Evolutionary conservation across 495 filamentous ascomycete species (phyloP).

Genomic region (Penicillium canescens): DNA sequence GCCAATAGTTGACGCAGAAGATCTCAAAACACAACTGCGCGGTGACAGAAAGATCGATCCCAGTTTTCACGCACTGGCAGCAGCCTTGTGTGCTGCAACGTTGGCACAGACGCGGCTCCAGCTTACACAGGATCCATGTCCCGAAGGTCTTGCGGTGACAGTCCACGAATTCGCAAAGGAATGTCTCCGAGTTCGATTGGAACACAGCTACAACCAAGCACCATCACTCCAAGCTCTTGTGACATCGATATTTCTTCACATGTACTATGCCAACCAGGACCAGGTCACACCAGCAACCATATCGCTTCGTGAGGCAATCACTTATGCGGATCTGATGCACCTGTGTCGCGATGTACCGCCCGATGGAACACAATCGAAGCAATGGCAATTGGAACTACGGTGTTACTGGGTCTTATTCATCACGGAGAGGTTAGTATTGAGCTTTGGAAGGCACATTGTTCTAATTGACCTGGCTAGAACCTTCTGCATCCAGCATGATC

Average conservation of each 20-base stretch:
- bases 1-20: conserved; percentile 13
- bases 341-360: conserved; percentile 7
- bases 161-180: conserved; percentile 18
- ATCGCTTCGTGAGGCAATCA: conserved; percentile 16
- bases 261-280: conserved; percentile 21
- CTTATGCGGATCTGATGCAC: conserved; percentile 16
- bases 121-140: conserved; percentile 2
- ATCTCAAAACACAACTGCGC: conserved; percentile 8
- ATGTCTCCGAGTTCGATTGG: conserved; percentile 14
- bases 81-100: conserved; percentile 19
- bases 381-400: conserved; percentile 15
- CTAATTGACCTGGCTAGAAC: conserved; percentile 5
- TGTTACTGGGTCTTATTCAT: conserved; percentile 19
- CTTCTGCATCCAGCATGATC: conserved; percentile 21
- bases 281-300: conserved; percentile 17
- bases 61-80: conserved; percentile 11
- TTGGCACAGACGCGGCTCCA: conserved; percentile 13
- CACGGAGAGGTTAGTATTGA: conserved; percentile 14
- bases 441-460: too few species aligned
- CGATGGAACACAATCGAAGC: not conserved
- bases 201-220: conserved; percentile 4
- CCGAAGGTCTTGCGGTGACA: conserved; percentile 2
- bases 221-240: conserved; percentile 8
- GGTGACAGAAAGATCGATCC: not conserved
- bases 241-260: conserved; percentile 19